These are phyloP conservation scores for Hypoxylon sp. DNA, from an alignment of 2,329 filamentous ascomycete genomes.

Conservation along the genomic window DNA sequence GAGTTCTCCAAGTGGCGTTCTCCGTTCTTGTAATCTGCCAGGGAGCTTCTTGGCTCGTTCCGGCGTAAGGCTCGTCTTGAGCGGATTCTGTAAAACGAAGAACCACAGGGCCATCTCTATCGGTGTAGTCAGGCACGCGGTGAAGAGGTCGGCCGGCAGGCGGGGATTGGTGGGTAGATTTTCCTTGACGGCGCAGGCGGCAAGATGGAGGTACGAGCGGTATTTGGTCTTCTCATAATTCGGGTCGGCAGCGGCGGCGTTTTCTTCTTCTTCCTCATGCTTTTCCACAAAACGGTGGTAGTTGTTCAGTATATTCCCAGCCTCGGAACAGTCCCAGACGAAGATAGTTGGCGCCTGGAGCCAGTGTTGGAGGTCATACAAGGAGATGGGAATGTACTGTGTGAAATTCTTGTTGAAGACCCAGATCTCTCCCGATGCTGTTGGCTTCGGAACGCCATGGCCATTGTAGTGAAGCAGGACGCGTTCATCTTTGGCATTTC, in stretches of 20 bases:
- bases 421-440: conserved; percentile 97
- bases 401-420: conserved; percentile 99
- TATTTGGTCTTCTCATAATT: conserved; percentile 84
- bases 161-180: conserved; percentile 95
- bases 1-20: conserved; percentile 93
- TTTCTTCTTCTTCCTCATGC: conserved; percentile 89
- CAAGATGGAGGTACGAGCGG: conserved; percentile 85
- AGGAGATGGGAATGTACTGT: conserved; percentile 96
- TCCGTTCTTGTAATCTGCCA: conserved; percentile 89
- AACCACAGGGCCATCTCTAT: conserved; percentile 98
- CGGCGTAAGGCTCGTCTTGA: conserved; percentile 77
- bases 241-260: conserved; percentile 81
- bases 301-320: conserved; percentile 94
- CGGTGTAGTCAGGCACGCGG: conserved; percentile 93
- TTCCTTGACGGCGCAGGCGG: conserved; percentile 90
- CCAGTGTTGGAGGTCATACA: conserved; percentile 97
- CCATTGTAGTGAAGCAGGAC: conserved; percentile 99
- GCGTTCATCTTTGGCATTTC: conserved; percentile 95
- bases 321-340: conserved; percentile 97
- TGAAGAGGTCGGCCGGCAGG: conserved; percentile 94
- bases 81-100: conserved; percentile 93
- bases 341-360: conserved; percentile 95
- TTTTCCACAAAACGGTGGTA: conserved; percentile 96
- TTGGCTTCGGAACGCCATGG: conserved; percentile 96
- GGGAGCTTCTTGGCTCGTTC: conserved; percentile 91